Conservation (phyloP, 768 basidiomycete genomes). For the Naematelia aurantialba region DNA sequence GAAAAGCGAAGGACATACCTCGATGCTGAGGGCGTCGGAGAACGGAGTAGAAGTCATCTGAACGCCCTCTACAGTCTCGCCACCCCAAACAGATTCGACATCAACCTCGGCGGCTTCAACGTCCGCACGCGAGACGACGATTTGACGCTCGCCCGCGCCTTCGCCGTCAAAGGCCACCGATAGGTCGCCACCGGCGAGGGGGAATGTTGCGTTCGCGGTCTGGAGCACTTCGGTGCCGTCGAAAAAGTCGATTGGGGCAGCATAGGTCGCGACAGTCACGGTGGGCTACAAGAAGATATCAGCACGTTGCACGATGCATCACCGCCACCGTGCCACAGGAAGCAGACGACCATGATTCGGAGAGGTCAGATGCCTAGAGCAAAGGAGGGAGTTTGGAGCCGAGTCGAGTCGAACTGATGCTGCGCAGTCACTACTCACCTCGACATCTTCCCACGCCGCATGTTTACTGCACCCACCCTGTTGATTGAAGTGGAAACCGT, state of each 20-base stretch:
- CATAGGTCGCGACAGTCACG: constrained; percentile 3
- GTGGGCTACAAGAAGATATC: background rate
- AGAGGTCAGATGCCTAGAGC: too few species aligned
- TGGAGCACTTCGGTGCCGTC: constrained; percentile 5
- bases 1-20: constrained; percentile 5
- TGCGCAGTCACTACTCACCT: background rate
- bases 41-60: constrained; percentile 8
- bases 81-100: constrained; percentile 25
- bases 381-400: too few species aligned
- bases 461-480: background rate
- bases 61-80: constrained; percentile 5
- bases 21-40: constrained; percentile 11
- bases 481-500: background rate
- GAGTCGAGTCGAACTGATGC: too few species aligned
- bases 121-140: constrained; percentile 16
- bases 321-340: too few species aligned
- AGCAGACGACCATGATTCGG: too few species aligned
- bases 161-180: constrained; percentile 11
- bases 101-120: constrained; percentile 9
- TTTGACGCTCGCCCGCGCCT: constrained; percentile 15
- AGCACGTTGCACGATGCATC: too few species aligned
- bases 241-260: background rate
- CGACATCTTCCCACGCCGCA: background rate
- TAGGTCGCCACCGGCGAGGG: constrained; percentile 7
- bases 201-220: constrained; percentile 25